Conservation (phyloP, 495 filamentous ascomycete genomes). For the Hypoxylon perforatum region DNA sequence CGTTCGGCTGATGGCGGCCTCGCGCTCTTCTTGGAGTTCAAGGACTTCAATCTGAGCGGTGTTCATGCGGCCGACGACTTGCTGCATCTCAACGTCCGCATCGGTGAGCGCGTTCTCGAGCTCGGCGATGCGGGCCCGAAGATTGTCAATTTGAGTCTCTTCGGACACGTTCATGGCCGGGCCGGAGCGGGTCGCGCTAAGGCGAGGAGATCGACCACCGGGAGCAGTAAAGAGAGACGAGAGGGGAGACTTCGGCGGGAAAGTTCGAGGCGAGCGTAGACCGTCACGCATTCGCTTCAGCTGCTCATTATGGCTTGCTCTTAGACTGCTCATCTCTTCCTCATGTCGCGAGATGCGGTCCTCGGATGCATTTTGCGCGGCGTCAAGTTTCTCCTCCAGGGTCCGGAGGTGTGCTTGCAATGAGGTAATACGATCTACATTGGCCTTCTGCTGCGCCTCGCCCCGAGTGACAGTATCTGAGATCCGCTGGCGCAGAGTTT, state of each 20-base stretch:
- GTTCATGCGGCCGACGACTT: constrained; percentile 93
- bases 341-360: constrained; percentile 84
- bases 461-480: constrained; percentile 85
- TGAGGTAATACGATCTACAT: constrained; percentile 80
- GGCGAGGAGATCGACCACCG: constrained; percentile 62
- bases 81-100: constrained; percentile 93
- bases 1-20: constrained; percentile 87
- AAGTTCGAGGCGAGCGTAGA: constrained; percentile 52
- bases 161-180: constrained; percentile 53
- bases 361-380: constrained; percentile 87
- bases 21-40: constrained; percentile 89
- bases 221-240: constrained; percentile 69
- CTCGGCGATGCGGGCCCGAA: constrained; percentile 80
- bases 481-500: constrained; percentile 79
- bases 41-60: constrained; percentile 93
- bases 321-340: constrained; percentile 79
- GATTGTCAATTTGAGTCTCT: constrained; percentile 75
- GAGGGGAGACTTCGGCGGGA: constrained; percentile 66
- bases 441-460: constrained; percentile 83
- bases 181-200: constrained; percentile 51
- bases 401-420: constrained; percentile 81
- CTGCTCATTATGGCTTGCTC: constrained; percentile 81
- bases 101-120: constrained; percentile 84
- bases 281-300: constrained; percentile 77
- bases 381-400: constrained; percentile 84